Evolutionary conservation across 1,139 yeast genomes (phyloP), one percentile per base, ranked within the genome.

Genomic region (Pichia sp.): DNA sequence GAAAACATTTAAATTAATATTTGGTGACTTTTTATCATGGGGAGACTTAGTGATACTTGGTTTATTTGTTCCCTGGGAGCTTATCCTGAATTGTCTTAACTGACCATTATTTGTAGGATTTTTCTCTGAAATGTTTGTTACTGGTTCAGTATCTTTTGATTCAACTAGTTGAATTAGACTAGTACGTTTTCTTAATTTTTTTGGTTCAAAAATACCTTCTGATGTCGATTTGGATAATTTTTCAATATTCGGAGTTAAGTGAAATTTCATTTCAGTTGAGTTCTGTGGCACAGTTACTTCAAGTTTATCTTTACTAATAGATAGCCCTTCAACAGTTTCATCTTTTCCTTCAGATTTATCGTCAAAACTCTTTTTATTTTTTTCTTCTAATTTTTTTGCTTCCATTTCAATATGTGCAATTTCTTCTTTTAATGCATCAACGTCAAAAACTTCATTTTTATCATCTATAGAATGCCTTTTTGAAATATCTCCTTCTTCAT

Each of bases 401-500:
- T 55, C 56, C 30, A 40, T 37, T 47, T 71, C 76, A 22, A 76
- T 71, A 41, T 69, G 73, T 27, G 67, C 61, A 30, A 75, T 73
- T 51, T 77, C 78, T 40, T 68, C 59, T 47, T 64, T 57, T 37
- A 76, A 59, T 1, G 78, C 78, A 37, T 62, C 65, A 10, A 75
- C 65, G 52, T 76, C 77, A 55, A 76, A 76, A 1, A 73, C 62
- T 1, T 25, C 39, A 26, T 29, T 24, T 6, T 24, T 24, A 22
- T 9, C 16, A 9, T 32, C 41, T 3, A 3, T 27, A 27, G 16
- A 33, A 7, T 30, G 35, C 20, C 16, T 37, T 3, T 34, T 31
- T 1, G 3, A 22, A 11, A 11, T 37, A 37, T 35, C 40, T 22
- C 25, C 30, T 23, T 20, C 35, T 3, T 11, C 16, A 8, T 24